Percentiles rank a stretch among this genome's conserved stretches.
These are phyloP conservation scores for Globisporangium lucens DNA, from an alignment of 352 stramenopile genomes.

Conservation along the genomic window DNA sequence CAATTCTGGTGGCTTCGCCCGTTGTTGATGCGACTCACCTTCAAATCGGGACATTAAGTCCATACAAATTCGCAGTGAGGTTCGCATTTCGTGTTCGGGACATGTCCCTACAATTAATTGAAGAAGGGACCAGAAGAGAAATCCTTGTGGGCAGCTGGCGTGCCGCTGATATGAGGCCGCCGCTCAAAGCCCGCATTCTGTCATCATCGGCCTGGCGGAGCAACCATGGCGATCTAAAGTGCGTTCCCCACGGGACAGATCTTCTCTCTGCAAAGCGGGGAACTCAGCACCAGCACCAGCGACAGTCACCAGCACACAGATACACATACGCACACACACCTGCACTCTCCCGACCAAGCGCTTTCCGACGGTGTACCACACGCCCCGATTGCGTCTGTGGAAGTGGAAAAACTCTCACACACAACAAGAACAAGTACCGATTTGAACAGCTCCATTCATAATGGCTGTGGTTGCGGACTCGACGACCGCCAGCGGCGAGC, in stretches of 20 bases:
- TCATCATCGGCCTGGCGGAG: not conserved
- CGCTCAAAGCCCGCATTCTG: conserved; percentile 1
- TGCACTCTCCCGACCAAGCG: not conserved
- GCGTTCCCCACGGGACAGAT: conserved; percentile 6
- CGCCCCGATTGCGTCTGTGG: conserved; percentile 1
- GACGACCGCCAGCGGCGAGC: not conserved
- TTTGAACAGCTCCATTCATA: not conserved
- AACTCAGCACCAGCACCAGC: not conserved
- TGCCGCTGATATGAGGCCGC: not conserved
- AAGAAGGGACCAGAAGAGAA: conserved; percentile 8
- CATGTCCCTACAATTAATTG: not conserved
- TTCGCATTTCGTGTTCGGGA: not conserved
- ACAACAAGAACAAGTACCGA: too few species aligned
- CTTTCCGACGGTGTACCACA: conserved; percentile 5
- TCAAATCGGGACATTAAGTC: not conserved
- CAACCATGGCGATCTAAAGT: conserved; percentile 7
- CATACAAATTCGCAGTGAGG: not conserved
- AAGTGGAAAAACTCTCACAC: conserved; percentile 6
- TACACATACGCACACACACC: not conserved
- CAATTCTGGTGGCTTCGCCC: not conserved
- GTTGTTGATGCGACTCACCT: not conserved
- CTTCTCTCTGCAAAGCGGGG: conserved; percentile 8
- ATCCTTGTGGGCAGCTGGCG: conserved; percentile 3
- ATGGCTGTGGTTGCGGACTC: conserved; percentile 1
- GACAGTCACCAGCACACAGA: not conserved